These are phyloP conservation scores for Acer saccharum DNA, from an alignment of 345 rosid genomes.

Conservation along the genomic window DNA sequence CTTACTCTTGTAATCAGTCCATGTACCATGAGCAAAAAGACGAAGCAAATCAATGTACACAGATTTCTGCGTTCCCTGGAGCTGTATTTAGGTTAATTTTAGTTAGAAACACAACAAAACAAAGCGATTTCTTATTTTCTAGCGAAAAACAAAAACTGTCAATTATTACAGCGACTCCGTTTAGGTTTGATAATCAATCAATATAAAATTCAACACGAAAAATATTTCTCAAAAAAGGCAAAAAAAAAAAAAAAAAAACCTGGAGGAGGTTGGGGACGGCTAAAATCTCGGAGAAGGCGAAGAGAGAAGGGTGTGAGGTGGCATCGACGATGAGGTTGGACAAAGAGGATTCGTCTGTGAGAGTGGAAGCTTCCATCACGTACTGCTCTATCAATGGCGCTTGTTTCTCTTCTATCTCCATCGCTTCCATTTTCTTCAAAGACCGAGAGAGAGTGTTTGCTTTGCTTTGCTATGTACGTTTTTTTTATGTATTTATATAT, in stretches of 20 bases:
- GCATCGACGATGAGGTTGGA: conserved; percentile 54
- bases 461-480: not conserved
- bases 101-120: not conserved
- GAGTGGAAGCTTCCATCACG: conserved; percentile 37
- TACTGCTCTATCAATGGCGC: conserved; percentile 36
- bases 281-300: conserved; percentile 94
- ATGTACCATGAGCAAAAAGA: conserved; percentile 84
- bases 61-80: conserved; percentile 68
- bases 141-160: not conserved
- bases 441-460: not conserved
- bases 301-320: conserved; percentile 84
- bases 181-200: not conserved
- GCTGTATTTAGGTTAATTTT: conserved; percentile 50
- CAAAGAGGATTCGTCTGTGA: conserved; percentile 10
- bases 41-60: conserved; percentile 57
- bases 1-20: conserved; percentile 92
- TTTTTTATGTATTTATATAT: too few species aligned
- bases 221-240: too few species aligned
- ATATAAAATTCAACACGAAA: not conserved
- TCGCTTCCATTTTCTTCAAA: not conserved
- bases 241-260: conserved; percentile 27
- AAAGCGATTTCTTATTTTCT: not conserved
- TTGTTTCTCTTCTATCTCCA: conserved; percentile 51
- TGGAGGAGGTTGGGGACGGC: conserved; percentile 50
- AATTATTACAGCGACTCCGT: not conserved